Conservation (phyloP, 768 basidiomycete species). For the Goffeauzyma gilvescens region DNA sequence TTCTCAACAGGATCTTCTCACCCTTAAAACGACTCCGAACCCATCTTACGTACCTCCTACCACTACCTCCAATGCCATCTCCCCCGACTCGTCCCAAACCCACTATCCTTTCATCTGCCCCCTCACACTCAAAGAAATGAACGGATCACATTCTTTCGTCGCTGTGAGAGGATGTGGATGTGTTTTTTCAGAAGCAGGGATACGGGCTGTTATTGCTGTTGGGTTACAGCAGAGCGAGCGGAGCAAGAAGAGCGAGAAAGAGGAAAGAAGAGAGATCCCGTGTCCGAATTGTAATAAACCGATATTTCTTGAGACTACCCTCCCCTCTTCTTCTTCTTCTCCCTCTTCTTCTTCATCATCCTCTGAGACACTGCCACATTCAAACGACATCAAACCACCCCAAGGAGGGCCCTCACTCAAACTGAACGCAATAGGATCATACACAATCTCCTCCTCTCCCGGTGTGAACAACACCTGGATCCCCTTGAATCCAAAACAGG, state of each 20-base stretch:
- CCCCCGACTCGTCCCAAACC: slow-evolving; percentile 18
- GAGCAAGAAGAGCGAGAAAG: slow-evolving; percentile 17
- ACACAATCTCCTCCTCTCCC: slow-evolving; percentile 34
- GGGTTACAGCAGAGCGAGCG: slow-evolving; percentile 18
- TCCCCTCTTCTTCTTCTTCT: no score
- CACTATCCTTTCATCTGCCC: slow-evolving; percentile 70
- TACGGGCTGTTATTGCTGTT: slow-evolving; percentile 43
- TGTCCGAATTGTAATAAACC: slow-evolving; percentile 34
- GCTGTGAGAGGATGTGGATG: slow-evolving; percentile 74
- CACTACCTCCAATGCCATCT: slow-evolving; percentile 30
- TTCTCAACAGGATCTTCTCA: slow-evolving; percentile 55
- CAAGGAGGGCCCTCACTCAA: no score
- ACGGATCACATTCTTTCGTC: slow-evolving; percentile 69
- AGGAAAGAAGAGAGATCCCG: slow-evolving; percentile 26
- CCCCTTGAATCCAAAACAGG: slow-evolving; percentile 24
- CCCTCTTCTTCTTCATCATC: no score
- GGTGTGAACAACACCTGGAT: no score
- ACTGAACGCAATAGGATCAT: slow-evolving; percentile 54
- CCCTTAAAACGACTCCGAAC: slow-evolving; percentile 61
- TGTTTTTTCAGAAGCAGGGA: slow-evolving; percentile 68
- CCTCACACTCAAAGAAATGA: slow-evolving; percentile 84
- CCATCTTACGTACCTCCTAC: slow-evolving; percentile 35
- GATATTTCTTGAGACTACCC: no score
- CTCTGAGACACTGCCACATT: no score
- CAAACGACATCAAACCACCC: no score